These are phyloP conservation scores for Pichia sp. DNA, from an alignment of 1,139 yeast genomes.

Conservation along the genomic window DNA sequence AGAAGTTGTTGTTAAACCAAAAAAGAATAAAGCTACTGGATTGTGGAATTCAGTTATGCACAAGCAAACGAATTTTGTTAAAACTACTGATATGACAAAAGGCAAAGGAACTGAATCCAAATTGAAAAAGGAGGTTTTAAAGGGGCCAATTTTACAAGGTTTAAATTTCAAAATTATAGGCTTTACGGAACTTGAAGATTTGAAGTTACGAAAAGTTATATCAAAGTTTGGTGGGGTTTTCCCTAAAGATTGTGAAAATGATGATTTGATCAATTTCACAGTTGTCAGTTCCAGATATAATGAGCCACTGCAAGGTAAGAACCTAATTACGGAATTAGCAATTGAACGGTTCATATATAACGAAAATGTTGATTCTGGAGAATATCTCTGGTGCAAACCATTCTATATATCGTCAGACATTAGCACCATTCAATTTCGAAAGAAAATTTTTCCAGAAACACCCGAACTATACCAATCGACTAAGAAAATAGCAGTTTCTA, in stretches of 20 bases:
- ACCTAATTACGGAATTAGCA: conserved; percentile 67
- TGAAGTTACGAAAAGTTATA: conserved; percentile 34
- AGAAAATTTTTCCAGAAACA: conserved; percentile 25
- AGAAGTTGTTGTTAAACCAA: conserved; percentile 26
- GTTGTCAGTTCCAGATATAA: conserved; percentile 18
- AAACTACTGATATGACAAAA: neutral
- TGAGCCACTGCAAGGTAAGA: neutral
- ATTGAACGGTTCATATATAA: conserved; percentile 53
- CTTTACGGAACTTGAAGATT: conserved; percentile 31
- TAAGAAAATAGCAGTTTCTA: conserved; percentile 37
- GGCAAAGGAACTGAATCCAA: neutral
- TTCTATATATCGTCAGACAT: conserved; percentile 28
- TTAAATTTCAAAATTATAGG: conserved; percentile 17
- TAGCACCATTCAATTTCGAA: conserved; percentile 8
- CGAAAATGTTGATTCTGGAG: conserved; percentile 8
- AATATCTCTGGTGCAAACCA: conserved; percentile 57
- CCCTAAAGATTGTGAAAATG: neutral
- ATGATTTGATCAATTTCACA: conserved; percentile 10
- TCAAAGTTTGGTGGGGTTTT: conserved; percentile 22
- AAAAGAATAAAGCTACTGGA: conserved; percentile 26
- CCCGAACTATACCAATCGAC: neutral
- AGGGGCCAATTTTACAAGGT: conserved; percentile 16
- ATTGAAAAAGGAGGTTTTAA: neutral
- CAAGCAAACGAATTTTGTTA: neutral
- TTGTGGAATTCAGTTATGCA: conserved; percentile 51